These are phyloP conservation scores for Phialocephala sp. DNA, from an alignment of 2,329 filamentous ascomycete genomes.

Conservation along the genomic window DNA sequence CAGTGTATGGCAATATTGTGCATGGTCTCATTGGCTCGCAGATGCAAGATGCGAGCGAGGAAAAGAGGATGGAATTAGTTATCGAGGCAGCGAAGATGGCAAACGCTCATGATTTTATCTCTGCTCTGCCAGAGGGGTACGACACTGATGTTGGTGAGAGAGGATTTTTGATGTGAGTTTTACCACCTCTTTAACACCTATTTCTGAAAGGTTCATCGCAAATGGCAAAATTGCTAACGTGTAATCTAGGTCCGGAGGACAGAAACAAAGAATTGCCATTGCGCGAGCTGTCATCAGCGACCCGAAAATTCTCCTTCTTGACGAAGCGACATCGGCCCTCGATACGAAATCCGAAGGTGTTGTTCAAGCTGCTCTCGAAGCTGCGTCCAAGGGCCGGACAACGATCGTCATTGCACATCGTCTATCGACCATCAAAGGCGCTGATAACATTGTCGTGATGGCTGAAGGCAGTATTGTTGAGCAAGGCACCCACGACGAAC, in stretches of 20 bases:
- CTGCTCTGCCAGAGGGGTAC: conserved; percentile 57
- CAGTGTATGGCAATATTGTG: conserved; percentile 59
- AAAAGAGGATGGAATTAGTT: conserved; percentile 54
- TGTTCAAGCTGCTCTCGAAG: conserved; percentile 58
- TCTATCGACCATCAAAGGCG: conserved; percentile 75
- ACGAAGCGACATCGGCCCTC: conserved; percentile 60
- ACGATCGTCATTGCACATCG: conserved; percentile 68
- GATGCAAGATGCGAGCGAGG: conserved; percentile 55
- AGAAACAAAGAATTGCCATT: conserved; percentile 78
- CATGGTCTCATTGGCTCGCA: conserved; percentile 53
- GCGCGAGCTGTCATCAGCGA: conserved; percentile 71
- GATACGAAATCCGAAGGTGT: conserved; percentile 52
- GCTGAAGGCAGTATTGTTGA: conserved; percentile 73
- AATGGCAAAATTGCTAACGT: background rate
- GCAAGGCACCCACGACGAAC: conserved; percentile 73
- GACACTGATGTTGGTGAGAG: conserved; percentile 45
- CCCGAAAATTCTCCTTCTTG: conserved; percentile 70
- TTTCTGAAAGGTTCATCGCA: background rate
- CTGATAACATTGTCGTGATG: conserved; percentile 79
- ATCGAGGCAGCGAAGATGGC: conserved; percentile 51
- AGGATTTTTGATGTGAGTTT: conserved; percentile 26
- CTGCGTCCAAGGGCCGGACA: conserved; percentile 59
- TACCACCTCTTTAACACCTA: background rate
- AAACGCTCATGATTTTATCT: conserved; percentile 48
- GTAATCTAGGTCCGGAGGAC: conserved; percentile 68